Conservation (phyloP, 2,329 filamentous ascomycete species). For the Fusarium sp. region DNA sequence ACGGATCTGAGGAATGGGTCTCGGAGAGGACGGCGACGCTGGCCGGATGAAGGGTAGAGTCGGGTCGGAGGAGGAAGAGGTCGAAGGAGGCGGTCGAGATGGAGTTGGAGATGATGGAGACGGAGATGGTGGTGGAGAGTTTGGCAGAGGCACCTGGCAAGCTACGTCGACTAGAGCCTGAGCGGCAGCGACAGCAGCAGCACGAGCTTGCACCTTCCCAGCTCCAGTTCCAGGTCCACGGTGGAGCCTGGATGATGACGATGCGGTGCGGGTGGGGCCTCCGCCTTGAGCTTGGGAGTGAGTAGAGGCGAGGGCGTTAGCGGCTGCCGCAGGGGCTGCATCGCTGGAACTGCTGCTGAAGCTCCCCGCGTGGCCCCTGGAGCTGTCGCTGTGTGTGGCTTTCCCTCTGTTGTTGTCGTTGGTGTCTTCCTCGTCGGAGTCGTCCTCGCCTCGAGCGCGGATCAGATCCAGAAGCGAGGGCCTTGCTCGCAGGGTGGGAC, state of each 20-base stretch:
- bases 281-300: neutral
- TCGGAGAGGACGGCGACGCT: slow-evolving; percentile 45
- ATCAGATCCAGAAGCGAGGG: slow-evolving; percentile 66
- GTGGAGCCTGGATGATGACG: slow-evolving; percentile 53
- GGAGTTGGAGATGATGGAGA: slow-evolving; percentile 49
- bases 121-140: slow-evolving; percentile 56
- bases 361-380: slow-evolving; percentile 10
- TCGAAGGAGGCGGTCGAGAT: slow-evolving; percentile 49
- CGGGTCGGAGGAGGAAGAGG: slow-evolving; percentile 49
- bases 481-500: slow-evolving; percentile 63
- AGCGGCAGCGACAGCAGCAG: slow-evolving; percentile 18
- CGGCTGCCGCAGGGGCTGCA: slow-evolving; percentile 37
- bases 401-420: slow-evolving; percentile 2
- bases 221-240: slow-evolving; percentile 26
- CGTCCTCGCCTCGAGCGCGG: slow-evolving; percentile 51
- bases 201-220: slow-evolving; percentile 26
- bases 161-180: slow-evolving; percentile 50
- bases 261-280: slow-evolving; percentile 40
- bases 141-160: slow-evolving; percentile 56
- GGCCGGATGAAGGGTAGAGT: slow-evolving; percentile 48
- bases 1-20: slow-evolving; percentile 42
- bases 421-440: slow-evolving; percentile 30
- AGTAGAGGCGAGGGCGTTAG: slow-evolving; percentile 21
- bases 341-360: slow-evolving; percentile 29
- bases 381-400: slow-evolving; percentile 8